These are phyloP conservation scores for Mycena capillaripes DNA, from an alignment of 768 basidiomycete species.

Conservation along the genomic window DNA sequence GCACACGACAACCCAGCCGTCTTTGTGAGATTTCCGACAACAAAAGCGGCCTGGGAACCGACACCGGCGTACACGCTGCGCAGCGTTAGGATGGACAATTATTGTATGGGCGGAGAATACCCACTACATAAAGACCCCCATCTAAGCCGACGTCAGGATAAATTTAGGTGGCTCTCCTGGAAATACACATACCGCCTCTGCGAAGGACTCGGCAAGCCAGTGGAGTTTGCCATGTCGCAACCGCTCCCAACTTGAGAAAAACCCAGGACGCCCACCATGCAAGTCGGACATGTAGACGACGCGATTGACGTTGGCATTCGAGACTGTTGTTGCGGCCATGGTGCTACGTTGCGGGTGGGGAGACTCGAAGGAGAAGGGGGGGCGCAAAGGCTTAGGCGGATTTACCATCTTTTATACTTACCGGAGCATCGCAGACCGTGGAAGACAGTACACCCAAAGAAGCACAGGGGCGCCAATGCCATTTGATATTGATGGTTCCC, in stretches of 20 bases:
- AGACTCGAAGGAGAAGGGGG: background rate
- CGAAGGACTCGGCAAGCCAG: constrained; percentile 70
- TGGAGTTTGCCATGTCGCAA: constrained; percentile 52
- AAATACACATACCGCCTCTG: constrained; percentile 64
- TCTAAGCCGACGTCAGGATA: constrained; percentile 46
- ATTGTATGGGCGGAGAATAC: constrained; percentile 59
- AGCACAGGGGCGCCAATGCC: background rate
- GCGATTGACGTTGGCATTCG: constrained; percentile 8
- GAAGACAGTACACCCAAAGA: background rate
- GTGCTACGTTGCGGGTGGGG: background rate
- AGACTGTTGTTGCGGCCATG: constrained; percentile 25
- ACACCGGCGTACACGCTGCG: constrained; percentile 53
- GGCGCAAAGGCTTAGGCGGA: background rate
- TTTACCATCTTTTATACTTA: background rate
- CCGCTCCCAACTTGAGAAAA: constrained; percentile 29
- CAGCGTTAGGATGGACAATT: constrained; percentile 23
- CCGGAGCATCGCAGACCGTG: background rate
- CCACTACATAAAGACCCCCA: constrained; percentile 72
- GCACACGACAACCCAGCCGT: constrained; percentile 63
- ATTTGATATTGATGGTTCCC: constrained; percentile 4
- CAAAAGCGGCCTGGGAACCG: constrained; percentile 66
- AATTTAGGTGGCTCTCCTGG: background rate
- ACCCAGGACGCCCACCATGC: background rate
- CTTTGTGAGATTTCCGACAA: constrained; percentile 61
- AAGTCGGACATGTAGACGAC: constrained; percentile 22